Evolutionary conservation across 1,284 basidiomycete species (phyloP).

Genomic region (Testicularia cyperi): DNA sequence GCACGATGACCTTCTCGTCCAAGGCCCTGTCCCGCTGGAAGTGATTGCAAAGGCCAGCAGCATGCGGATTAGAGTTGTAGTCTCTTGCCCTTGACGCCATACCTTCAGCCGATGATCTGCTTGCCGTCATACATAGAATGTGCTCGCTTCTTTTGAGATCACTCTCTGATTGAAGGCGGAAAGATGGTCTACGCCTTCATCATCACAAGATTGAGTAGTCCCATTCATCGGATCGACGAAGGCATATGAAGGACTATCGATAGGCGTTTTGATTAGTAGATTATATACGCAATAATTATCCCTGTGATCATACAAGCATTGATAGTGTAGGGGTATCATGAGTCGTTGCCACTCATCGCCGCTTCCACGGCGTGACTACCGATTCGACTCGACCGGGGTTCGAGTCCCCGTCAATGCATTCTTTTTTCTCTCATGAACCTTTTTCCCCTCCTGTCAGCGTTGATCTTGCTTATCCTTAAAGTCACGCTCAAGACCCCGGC

Average conservation of each 20-base stretch:
- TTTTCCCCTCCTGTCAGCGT: too few species aligned
- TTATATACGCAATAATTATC: not conserved
- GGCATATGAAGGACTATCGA: too few species aligned
- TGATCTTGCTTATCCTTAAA: too few species aligned
- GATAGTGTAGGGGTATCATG: slow-evolving; percentile 44
- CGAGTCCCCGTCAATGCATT: slow-evolving; percentile 48
- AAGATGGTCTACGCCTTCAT: too few species aligned
- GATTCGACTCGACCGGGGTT: slow-evolving; percentile 46
- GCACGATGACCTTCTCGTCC: too few species aligned
- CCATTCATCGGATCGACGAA: not conserved
- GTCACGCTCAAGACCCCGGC: too few species aligned
- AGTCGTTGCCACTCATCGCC: slow-evolving; percentile 38
- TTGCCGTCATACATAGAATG: not conserved
- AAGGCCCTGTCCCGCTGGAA: too few species aligned
- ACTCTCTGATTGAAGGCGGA: not conserved
- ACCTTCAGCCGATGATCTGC: too few species aligned
- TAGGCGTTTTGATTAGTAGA: not conserved
- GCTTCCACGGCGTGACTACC: slow-evolving; percentile 10
- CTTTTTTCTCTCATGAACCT: slow-evolving; percentile 6
- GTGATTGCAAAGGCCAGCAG: too few species aligned
- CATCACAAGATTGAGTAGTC: not conserved
- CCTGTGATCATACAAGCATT: slow-evolving; percentile 8
- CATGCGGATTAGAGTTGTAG: too few species aligned
- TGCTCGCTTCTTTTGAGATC: not conserved
- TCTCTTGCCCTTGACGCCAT: too few species aligned